Base-by-base conservation (phyloP, 75 land plant species). In the Cunninghamia lanceolata region DNA sequence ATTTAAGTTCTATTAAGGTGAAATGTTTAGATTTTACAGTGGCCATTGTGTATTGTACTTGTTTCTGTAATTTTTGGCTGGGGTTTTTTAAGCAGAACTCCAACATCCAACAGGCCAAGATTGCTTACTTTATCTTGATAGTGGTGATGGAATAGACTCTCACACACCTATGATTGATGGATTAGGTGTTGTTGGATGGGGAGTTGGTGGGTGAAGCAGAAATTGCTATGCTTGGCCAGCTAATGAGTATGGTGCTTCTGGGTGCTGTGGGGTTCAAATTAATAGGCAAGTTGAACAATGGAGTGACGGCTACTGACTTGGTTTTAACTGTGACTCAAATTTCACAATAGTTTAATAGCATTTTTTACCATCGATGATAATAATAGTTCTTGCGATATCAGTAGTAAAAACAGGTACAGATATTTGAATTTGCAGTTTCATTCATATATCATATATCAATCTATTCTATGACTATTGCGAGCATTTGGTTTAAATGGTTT, bases 161-260 rank as follows among this genome's bases (percentile, higher is more conserved):
- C n/a, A n/a, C n/a, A n/a, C n/a, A n/a, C n/a, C n/a, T n/a, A n/a
- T n/a, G n/a, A n/a, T n/a, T n/a, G n/a, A n/a, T n/a, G n/a, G n/a
- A n/a, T n/a, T n/a, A n/a, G n/a, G n/a, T n/a, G n/a, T n/a, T n/a
- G n/a, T n/a, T n/a, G n/a, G n/a, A n/a, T n/a, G n/a, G n/a, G n/a
- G n/a, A n/a, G n/a, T n/a, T n/a, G n/a, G n/a, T n/a, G n/a, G n/a
- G n/a, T 40, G 42, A 40, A 40, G 1, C 42, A 40, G 42, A 40
- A 4, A 4, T 4, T 40, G 3, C 42, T 40, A 1, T 40, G 19
- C 3, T 2, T 38, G 16, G 4, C 43, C 93, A 96, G 94, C 92
- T 94, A 14, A 95, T 96, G 96, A 94, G 95, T 90, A 96, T 96
- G 95, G 98, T 95, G 45, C 87, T 96, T 86, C 95, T 94, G 40